Evolutionary conservation across 495 filamentous ascomycete genomes (phyloP), one percentile per base, ranked within the genome.

Genomic region (Lophium mytilinum): DNA sequence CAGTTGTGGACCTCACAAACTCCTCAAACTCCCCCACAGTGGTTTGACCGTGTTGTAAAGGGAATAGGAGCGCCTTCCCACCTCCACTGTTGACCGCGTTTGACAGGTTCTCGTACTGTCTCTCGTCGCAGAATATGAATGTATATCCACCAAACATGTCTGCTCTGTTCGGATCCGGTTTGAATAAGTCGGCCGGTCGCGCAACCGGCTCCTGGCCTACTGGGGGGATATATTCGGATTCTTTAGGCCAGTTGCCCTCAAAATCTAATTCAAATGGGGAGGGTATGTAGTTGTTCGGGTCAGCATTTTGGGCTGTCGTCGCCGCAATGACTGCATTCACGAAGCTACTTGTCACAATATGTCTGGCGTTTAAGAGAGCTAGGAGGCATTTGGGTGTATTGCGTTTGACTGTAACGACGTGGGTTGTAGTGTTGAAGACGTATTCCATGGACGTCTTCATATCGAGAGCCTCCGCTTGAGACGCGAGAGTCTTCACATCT

Each of bases 341-440:
- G 58, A 84, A 98, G 4, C 78, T 78, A 45, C 88, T 80, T 9
- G 84, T 82, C 11, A 96, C 91, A 47, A 97, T 85, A 60, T 83
- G 83, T 74, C 78, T 86, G 11, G 79, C 90, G 60, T 91, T 86
- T 49, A 96, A 83, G 19, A 98, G 75, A n/a, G 88, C 92, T 65
- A 95, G 90, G 4, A 97, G 71, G 0, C 85, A 86, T 57, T 88
- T 89, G 2, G 90, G 43, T 12, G 37, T 48, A 70, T 98, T 98
- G 40, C 93, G 80, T 71, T 95, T 96, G 66, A 81, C 85, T 14
- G 88, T 83, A 17, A 97, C 83, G 17, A 95, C 85, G 69, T 98
- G 91, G 0, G 92, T 94, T 0, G 93, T 96, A 0, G 76, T 69
- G 40, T 71, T 79, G 37, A 78, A 68, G 2, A 90, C 74, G 67